Conservation (phyloP, 306 rosid species). For the Cicer bijugum region DNA sequence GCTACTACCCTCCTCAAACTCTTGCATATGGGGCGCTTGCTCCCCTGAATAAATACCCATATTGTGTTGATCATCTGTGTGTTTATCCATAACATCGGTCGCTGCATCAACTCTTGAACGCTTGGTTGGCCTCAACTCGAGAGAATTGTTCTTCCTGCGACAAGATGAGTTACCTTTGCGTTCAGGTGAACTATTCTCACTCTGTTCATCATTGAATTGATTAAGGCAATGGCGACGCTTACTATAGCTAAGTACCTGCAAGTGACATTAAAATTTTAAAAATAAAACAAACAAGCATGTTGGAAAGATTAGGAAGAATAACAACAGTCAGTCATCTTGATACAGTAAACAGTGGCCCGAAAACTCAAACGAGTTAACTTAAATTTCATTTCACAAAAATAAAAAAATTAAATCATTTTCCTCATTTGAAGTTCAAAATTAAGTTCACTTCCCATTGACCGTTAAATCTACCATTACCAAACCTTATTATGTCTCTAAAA, state of each 20-base stretch:
- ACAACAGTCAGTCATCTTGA: constrained; percentile 30
- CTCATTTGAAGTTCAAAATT: constrained; percentile 11
- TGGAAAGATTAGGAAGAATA: constrained; percentile 26
- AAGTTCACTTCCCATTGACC: constrained; percentile 36
- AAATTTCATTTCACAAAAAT: not conserved
- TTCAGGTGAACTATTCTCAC: constrained; percentile 45
- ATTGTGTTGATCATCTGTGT: constrained; percentile 48
- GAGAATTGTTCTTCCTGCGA: constrained; percentile 48
- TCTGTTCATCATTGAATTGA: constrained; percentile 50
- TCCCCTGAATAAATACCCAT: constrained; percentile 50
- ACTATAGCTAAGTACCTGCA: constrained; percentile 79
- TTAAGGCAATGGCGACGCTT: constrained; percentile 61
- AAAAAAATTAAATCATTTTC: not conserved
- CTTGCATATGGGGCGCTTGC: constrained; percentile 45
- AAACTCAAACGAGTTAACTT: not conserved
- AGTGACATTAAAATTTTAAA: constrained; percentile 34
- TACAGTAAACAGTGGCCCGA: constrained; percentile 32
- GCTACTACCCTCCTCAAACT: constrained; percentile 53
- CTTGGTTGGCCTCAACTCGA: constrained; percentile 57
- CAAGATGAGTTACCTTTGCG: constrained; percentile 49
- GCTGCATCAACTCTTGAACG: constrained; percentile 52
- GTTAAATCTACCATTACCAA: constrained; percentile 33
- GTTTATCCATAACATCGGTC: constrained; percentile 47
- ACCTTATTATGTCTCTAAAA: constrained; percentile 16
- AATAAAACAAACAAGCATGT: not conserved